Percentiles rank a stretch among this genome's conserved stretches.
Conservation (phyloP, 495 filamentous ascomycete genomes). For the Penicillium malachiteum region DNA sequence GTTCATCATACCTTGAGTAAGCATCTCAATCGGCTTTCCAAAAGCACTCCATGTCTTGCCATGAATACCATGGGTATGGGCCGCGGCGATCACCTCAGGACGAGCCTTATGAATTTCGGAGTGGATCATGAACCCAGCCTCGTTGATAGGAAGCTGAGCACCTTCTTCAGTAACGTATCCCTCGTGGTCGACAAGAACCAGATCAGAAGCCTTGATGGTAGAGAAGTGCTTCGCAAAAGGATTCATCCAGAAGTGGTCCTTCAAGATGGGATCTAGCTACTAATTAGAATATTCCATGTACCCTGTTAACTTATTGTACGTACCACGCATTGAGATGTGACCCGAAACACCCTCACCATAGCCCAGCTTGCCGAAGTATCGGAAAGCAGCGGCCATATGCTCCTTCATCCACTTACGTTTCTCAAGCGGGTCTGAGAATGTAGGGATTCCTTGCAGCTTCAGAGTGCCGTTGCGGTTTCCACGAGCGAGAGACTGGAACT, state of each 20-base stretch:
- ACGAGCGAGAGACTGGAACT: constrained; percentile 42
- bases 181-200: constrained; percentile 51
- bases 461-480: constrained; percentile 41
- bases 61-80: constrained; percentile 49
- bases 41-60: constrained; percentile 50
- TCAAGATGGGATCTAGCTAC: constrained; percentile 21
- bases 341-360: constrained; percentile 71
- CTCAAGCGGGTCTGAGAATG: constrained; percentile 56
- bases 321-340: constrained; percentile 56
- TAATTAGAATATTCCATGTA: not conserved
- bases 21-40: constrained; percentile 49
- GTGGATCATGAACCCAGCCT: constrained; percentile 70
- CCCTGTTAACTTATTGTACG: not conserved
- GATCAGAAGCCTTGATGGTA: constrained; percentile 24
- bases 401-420: constrained; percentile 69
- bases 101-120: constrained; percentile 51
- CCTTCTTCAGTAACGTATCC: constrained; percentile 54
- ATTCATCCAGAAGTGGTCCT: constrained; percentile 21
- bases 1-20: constrained; percentile 40
- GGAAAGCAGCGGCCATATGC: constrained; percentile 70
- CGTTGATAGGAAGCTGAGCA: constrained; percentile 52
- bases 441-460: constrained; percentile 56
- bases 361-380: constrained; percentile 66
- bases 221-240: constrained; percentile 8
- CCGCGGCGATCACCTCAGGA: constrained; percentile 51